Evolutionary conservation across 768 basidiomycete species (phyloP).

Genomic region (Neoboletus brunneissimus): DNA sequence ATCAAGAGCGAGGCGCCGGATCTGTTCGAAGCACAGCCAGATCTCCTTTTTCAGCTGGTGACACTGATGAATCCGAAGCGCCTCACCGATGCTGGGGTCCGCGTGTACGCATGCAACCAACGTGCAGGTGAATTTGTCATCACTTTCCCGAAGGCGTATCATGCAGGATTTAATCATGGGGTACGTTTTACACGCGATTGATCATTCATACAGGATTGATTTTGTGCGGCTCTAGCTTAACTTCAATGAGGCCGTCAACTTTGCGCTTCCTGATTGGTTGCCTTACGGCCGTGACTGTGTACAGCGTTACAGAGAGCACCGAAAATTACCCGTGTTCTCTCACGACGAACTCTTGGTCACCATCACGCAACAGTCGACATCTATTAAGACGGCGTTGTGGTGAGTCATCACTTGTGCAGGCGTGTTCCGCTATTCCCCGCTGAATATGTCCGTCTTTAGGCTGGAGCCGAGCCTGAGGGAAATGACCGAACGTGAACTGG

Average conservation of each 20-base stretch:
- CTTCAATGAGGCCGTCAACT: conserved; percentile 99
- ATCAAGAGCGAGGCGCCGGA: conserved; percentile 96
- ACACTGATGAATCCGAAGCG: conserved; percentile 96
- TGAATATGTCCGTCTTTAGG: conserved; percentile 46
- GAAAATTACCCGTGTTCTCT: conserved; percentile 95
- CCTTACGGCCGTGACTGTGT: conserved; percentile 85
- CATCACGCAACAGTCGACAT: conserved; percentile 93
- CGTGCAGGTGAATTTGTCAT: conserved; percentile 96
- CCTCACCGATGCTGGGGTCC: conserved; percentile 82
- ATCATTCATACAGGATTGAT: conserved; percentile 24
- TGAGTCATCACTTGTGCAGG: conserved; percentile 37
- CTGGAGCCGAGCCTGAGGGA: conserved; percentile 78
- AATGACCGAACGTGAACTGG: conserved; percentile 85
- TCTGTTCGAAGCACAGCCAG: conserved; percentile 95
- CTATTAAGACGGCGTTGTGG: conserved; percentile 93
- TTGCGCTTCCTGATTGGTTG: conserved; percentile 95
- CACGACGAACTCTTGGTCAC: conserved; percentile 96
- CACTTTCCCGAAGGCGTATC: conserved; percentile 97
- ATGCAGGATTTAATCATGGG: conserved; percentile 97
- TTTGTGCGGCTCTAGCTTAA: conserved; percentile 64
- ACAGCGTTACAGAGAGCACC: conserved; percentile 82
- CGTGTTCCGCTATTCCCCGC: conserved; percentile 18
- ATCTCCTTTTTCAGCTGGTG: conserved; percentile 94
- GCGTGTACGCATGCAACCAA: conserved; percentile 93
- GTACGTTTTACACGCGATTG: conserved; percentile 50